Evolutionary conservation across 495 filamentous ascomycete genomes (phyloP).

Genomic region (Aspergillus cavernicola): DNA sequence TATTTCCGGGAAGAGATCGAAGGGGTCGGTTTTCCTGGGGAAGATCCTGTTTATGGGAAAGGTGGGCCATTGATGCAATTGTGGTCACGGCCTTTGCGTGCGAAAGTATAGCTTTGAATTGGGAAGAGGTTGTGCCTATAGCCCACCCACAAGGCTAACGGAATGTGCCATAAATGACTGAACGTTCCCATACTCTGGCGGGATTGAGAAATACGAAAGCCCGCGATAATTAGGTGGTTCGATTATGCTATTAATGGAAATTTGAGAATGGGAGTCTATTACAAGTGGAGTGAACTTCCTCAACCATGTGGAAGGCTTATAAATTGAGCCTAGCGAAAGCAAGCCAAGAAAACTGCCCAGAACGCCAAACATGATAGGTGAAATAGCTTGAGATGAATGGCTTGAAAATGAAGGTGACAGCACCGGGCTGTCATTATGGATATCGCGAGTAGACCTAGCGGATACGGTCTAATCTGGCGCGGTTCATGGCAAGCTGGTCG

Average conservation of each 20-base stretch:
- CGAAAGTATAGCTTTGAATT: no score
- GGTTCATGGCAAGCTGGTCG: conserved; percentile 67
- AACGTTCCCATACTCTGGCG: no score
- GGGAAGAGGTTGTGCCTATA: no score
- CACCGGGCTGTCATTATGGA: conserved; percentile 30
- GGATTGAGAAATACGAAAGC: no score
- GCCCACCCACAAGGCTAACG: no score
- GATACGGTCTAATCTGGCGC: conserved; percentile 61
- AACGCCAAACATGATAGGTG: conserved; percentile 14
- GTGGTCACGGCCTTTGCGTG: neutral
- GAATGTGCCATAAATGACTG: no score
- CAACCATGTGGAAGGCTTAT: neutral
- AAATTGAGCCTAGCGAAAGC: neutral
- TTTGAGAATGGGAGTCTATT: neutral
- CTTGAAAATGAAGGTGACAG: conserved; percentile 20
- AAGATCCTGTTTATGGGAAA: conserved; percentile 6
- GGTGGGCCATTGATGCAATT: conserved; percentile 4
- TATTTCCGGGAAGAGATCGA: conserved; percentile 2
- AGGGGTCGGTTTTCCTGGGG: neutral
- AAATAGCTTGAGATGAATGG: neutral
- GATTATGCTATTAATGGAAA: neutral
- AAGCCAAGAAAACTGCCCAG: conserved; percentile 5
- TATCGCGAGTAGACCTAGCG: conserved; percentile 27
- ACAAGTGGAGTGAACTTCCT: neutral
- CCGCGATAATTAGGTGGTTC: neutral